Percentiles rank a stretch among this genome's conserved stretches.
phyloP scores from a whole-genome alignment of 495 filamentous ascomycete genomes.

The Durotheca rogersii region DNA sequence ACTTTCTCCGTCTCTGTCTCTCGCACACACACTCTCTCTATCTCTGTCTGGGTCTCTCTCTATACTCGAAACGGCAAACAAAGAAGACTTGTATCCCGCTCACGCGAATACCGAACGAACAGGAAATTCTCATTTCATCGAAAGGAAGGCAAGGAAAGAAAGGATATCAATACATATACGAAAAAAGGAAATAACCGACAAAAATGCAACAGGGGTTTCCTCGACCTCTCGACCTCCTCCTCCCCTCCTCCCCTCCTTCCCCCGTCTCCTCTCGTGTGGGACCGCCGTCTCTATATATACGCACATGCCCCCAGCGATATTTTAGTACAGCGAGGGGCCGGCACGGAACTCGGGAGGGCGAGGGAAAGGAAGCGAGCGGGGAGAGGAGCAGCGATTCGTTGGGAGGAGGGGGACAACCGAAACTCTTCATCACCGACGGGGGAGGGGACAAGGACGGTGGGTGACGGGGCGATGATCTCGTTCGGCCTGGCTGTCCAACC shows the following conservation, averaged over 20 bases:
- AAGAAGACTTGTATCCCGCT: constrained; percentile 45
- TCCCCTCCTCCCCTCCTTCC: not conserved
- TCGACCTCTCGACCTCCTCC: too few relatives aligned
- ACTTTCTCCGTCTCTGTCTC: not conserved
- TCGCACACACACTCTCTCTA: not conserved
- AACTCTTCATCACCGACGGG: not conserved
- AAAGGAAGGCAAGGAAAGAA: not conserved
- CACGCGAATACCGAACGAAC: constrained; percentile 36
- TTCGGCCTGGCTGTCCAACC: too few relatives aligned
- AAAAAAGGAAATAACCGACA: constrained; percentile 1
- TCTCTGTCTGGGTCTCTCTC: constrained; percentile 1
- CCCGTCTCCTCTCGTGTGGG: too few relatives aligned
- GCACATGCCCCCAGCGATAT: not conserved
- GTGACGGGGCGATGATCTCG: too few relatives aligned
- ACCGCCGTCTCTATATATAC: too few relatives aligned
- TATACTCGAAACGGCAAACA: constrained; percentile 18
- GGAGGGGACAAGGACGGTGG: not conserved
- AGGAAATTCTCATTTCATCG: not conserved
- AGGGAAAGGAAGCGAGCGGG: not conserved
- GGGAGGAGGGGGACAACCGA: too few relatives aligned
- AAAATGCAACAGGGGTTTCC: not conserved
- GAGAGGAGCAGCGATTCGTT: constrained; percentile 1
- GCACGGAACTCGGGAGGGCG: not conserved
- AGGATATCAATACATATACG: not conserved
- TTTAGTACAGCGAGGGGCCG: not conserved